phyloP scores from a whole-genome alignment of 192 early-diverging fungal species.

The Fimicolochytrium jonesii region DNA sequence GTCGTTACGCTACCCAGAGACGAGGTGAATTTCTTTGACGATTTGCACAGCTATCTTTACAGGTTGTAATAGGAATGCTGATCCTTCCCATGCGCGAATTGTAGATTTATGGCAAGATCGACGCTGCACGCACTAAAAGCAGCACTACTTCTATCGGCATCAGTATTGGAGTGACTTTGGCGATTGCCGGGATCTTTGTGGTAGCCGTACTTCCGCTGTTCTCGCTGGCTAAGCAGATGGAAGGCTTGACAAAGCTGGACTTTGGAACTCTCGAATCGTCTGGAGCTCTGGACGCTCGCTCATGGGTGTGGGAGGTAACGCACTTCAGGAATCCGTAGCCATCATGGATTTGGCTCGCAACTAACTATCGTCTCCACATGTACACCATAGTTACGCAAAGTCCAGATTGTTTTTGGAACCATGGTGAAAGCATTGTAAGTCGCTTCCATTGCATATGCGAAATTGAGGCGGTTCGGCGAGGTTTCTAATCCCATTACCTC shows the following conservation, averaged over 20 bases:
- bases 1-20: too few relatives aligned
- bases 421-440: too few relatives aligned
- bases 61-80: too few relatives aligned
- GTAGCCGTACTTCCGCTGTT: conserved; percentile 10
- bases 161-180: conserved; percentile 1
- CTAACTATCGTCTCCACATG: too few relatives aligned
- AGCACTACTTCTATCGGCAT: conserved; percentile 7
- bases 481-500: too few relatives aligned
- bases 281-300: conserved; percentile 1
- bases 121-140: conserved; percentile 4
- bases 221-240: conserved; percentile 1
- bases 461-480: too few relatives aligned
- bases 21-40: too few relatives aligned
- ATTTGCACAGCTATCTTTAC: too few relatives aligned
- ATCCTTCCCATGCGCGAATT: too few relatives aligned
- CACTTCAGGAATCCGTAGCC: too few relatives aligned
- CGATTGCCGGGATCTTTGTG: conserved; percentile 2
- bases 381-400: conserved; percentile 2
- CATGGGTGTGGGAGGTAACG: conserved; percentile 12
- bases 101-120: conserved; percentile 13
- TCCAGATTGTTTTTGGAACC: conserved; percentile 4
- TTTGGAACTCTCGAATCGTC: conserved; percentile 6
- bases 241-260: conserved; percentile 6
- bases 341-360: too few relatives aligned
- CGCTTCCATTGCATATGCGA: too few relatives aligned